Percentiles rank a stretch among this genome's conserved stretches.
phyloP scores from a whole-genome alignment of 2,329 filamentous ascomycete species.

The Monilinia aucupariae region DNA sequence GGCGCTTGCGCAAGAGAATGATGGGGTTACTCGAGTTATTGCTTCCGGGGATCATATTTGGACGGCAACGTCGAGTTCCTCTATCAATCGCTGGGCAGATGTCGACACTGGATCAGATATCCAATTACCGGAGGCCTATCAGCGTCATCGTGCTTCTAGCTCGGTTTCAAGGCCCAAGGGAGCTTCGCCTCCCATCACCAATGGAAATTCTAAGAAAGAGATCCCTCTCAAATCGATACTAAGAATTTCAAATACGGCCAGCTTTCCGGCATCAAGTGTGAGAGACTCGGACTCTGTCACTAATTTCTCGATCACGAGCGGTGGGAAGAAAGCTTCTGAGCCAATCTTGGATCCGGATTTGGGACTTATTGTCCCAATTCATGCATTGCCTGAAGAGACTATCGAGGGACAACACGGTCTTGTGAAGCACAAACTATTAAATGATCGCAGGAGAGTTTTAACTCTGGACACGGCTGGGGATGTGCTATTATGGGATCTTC shows the following conservation, averaged over 20 bases:
- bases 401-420: constrained; percentile 94
- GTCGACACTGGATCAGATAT: constrained; percentile 73
- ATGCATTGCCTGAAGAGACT: constrained; percentile 66
- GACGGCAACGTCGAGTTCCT: constrained; percentile 68
- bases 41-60: constrained; percentile 53
- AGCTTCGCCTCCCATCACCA: constrained; percentile 35
- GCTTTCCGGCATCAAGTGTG: constrained; percentile 55
- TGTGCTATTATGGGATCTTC: constrained; percentile 88
- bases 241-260: constrained; percentile 76
- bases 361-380: constrained; percentile 55
- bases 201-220: constrained; percentile 47
- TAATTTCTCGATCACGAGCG: constrained; percentile 43
- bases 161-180: constrained; percentile 38
- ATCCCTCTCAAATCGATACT: constrained; percentile 76
- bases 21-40: constrained; percentile 65
- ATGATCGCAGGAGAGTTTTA: constrained; percentile 81
- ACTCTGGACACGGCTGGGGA: constrained; percentile 94
- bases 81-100: constrained; percentile 70
- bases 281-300: constrained; percentile 53
- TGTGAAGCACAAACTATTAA: constrained; percentile 87
- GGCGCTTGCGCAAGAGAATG: constrained; percentile 87
- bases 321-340: constrained; percentile 53
- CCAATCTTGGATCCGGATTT: constrained; percentile 46
- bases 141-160: constrained; percentile 45
- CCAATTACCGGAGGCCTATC: constrained; percentile 53